Evolutionary conservation across 2,329 filamentous ascomycete genomes (phyloP), one percentile per base, ranked within the genome.

Genomic region (Lachnellula subtilissima): DNA sequence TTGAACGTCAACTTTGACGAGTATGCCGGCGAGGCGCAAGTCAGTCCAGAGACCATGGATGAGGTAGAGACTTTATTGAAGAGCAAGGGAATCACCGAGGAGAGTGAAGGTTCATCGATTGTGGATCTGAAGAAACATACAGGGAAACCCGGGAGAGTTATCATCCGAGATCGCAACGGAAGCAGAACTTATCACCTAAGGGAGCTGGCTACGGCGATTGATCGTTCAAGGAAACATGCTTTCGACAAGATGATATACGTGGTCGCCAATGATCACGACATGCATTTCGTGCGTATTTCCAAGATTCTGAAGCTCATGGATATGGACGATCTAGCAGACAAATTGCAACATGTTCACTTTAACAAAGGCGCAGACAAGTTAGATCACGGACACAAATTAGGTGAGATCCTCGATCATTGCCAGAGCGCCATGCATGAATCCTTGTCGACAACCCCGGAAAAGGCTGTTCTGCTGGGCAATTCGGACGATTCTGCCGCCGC

Each of bases 211-310:
- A 83, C 84, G 5, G 83, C 83, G 32, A 69, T 83, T 19, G 84
- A 88, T 71, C 81, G 86, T 68, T 76, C 78, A 55, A 77, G 85
- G 55, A 78, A 79, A 56, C 83, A 83, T 69, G 70, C 82, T 64
- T 85, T 85, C 63, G 84, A 87, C 70, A 82, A 82, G 72, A 85
- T 86, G 83, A 83, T 87, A 59, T 87, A 86, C 69, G 83, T 86
- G 43, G 78, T 87, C 53, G 82, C 45, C 23, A 47, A 47, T 23
- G 45, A 47, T 17, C 45, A 47, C 23, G 45, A 47, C 51, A 72
- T 74, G n/a, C 57, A 59, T 36, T 59, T 59, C 36, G 43, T 52
- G 70, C 78, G 6, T 71, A 77, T 43, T 75, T 77, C 60, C 75
- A 70, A 15, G 81, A 78, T 60, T 14, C 48, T 58, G 47, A 48